Evolutionary conservation across 352 stramenopile genomes (phyloP).

Genomic region (Globisporangium uncinulatum): DNA sequence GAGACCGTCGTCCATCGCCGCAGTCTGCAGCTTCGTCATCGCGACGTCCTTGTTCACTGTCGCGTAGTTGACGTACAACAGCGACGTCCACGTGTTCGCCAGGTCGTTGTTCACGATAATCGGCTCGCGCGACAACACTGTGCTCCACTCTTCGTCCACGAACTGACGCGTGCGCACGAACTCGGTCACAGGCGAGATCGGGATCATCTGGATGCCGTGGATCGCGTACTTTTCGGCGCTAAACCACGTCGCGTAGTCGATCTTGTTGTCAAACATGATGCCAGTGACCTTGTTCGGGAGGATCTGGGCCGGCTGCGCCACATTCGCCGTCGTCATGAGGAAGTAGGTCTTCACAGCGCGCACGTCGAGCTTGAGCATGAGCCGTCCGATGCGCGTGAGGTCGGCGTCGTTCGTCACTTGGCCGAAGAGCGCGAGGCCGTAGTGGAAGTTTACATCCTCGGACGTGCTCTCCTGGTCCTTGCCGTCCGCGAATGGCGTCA

Average conservation of each 20-base stretch:
- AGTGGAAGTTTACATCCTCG: slow-evolving; percentile 68
- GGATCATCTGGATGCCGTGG: slow-evolving; percentile 80
- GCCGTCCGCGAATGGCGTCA: slow-evolving; percentile 50
- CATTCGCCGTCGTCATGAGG: slow-evolving; percentile 48
- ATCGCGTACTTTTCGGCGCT: slow-evolving; percentile 57
- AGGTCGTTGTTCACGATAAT: slow-evolving; percentile 39
- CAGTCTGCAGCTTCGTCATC: slow-evolving; percentile 47
- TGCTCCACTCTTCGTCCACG: slow-evolving; percentile 56
- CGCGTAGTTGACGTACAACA: slow-evolving; percentile 76
- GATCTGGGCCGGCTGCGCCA: slow-evolving; percentile 40
- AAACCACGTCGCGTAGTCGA: slow-evolving; percentile 79
- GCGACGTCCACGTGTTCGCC: slow-evolving; percentile 61
- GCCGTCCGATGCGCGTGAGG: slow-evolving; percentile 34
- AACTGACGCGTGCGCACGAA: slow-evolving; percentile 43
- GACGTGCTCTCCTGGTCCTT: slow-evolving; percentile 72
- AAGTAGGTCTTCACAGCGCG: slow-evolving; percentile 69
- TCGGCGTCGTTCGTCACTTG: slow-evolving; percentile 31
- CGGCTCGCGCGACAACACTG: slow-evolving; percentile 34
- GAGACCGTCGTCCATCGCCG: slow-evolving; percentile 63
- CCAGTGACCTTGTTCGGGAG: slow-evolving; percentile 52
- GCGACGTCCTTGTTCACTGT: slow-evolving; percentile 38
- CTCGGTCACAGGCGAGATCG: slow-evolving; percentile 53
- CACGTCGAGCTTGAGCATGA: slow-evolving; percentile 48
- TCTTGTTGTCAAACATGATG: slow-evolving; percentile 81
- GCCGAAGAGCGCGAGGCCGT: slow-evolving; percentile 47